Evolutionary conservation across 768 basidiomycete genomes (phyloP), one percentile per base, ranked within the genome.

Genomic region (Paxillus ammoniavirescens): DNA sequence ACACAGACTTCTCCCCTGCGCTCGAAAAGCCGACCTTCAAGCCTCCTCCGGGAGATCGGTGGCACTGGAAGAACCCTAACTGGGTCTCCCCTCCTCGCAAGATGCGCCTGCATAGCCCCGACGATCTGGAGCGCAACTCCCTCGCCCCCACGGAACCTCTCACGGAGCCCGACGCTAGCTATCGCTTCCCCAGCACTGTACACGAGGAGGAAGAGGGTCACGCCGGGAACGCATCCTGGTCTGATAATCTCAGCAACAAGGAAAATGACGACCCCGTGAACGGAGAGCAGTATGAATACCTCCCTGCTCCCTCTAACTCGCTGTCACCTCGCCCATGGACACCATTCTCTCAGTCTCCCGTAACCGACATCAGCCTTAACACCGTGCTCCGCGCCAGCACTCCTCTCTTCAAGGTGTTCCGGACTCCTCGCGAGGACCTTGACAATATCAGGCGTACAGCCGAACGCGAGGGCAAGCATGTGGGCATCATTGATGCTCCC

Each of bases 11-110:
- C 41, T 56, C 54, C 14, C 59, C 65, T 30, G 64, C 13, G 30
- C 51, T 44, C 9, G 58, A 62, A 46, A 57, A 46, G 26, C 62
- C 52, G 1, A 50, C 53, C 17, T 70, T 70, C 21, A 63, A 59
- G 30, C 57, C 67, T 37, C 69, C 69, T 33, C 64, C 64, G 1
- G 70, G 70, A 42, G 28, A 61, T 9, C 60, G 61, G 15, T 70
- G 69, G 69, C 69, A 72, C 43, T 70, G 69, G 69, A 69, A 50
- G 44, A 70, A 70, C 49, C 69, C 69, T 3, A 70, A 70, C 33
- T 70, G 69, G 69, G 54, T 65, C 28, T 72, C 69, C 26, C 69
- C 69, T 0, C 66, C 69, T 36, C 64, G 50, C 30, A 68, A 69
- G 42, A 56, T 49, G 58, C 66, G 64, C 17, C 38, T 60, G 12